phyloP scores from a whole-genome alignment of 1,284 basidiomycete species.

The Taiwanofungus camphoratus region DNA sequence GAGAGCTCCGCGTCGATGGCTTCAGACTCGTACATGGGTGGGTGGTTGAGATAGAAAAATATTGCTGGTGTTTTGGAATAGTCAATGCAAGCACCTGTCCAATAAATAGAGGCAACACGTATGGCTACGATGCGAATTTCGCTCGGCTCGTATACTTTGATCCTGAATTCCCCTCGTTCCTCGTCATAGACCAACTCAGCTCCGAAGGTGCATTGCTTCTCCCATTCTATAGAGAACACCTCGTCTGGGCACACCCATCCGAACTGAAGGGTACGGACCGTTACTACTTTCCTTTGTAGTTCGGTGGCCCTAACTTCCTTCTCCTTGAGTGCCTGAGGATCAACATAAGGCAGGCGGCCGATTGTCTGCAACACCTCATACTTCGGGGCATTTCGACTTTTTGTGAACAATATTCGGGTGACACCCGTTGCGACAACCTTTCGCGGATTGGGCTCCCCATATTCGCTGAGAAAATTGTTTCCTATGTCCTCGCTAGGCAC shows the following conservation, averaged over 20 bases:
- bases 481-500: constrained; percentile 38
- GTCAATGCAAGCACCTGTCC: constrained; percentile 30
- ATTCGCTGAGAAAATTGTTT: constrained; percentile 39
- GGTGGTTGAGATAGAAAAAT: constrained; percentile 35
- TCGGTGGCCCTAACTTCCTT: constrained; percentile 22
- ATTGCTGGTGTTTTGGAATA: constrained; percentile 29
- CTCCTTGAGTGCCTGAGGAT: constrained; percentile 33
- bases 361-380: constrained; percentile 37
- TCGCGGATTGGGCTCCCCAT: constrained; percentile 26
- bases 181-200: constrained; percentile 34
- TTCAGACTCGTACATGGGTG: constrained; percentile 40
- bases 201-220: constrained; percentile 23
- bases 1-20: constrained; percentile 19
- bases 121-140: constrained; percentile 36
- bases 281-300: constrained; percentile 26
- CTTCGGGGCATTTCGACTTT: constrained; percentile 29
- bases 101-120: constrained; percentile 38
- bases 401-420: constrained; percentile 33
- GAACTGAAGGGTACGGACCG: constrained; percentile 37
- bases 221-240: constrained; percentile 54
- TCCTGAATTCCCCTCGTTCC: constrained; percentile 42
- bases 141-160: constrained; percentile 24
- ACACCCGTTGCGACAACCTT: constrained; percentile 24
- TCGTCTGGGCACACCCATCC: constrained; percentile 52
- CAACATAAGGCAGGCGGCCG: constrained; percentile 37